Base-by-base conservation (phyloP, 139 green algal species). In the Chara braunii region DNA sequence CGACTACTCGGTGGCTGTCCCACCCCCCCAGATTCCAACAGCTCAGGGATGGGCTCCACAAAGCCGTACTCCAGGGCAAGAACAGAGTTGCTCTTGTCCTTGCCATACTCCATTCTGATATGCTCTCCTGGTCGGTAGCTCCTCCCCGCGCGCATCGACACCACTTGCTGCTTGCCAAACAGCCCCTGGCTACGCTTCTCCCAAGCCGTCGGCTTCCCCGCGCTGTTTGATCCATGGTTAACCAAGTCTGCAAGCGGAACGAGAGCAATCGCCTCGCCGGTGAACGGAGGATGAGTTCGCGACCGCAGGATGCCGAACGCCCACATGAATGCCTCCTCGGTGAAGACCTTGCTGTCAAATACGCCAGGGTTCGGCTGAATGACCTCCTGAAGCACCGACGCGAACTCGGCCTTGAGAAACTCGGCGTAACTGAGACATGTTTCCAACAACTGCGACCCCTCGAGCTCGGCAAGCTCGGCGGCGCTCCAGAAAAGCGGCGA, bases 181-280 rank as follows among this genome's bases (percentile, higher is more conserved):
- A 68, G 18, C 23, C 50, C 51, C 26, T 7, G 26, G 7, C 24
- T 36, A 22, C 14, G 18, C 51, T 70, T 70, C 50, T 69, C 50
- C 60, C 48, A 68, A 8, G 8, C 8, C 48, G 8, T 11, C 48
- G 8, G 8, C 11, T 8, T 11, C 26, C 8, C 8, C 8, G 8
- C n/a, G n/a, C n/a, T n/a, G n/a, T n/a, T n/a, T n/a, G n/a, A n/a
- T n/a, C n/a, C n/a, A n/a, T n/a, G n/a, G n/a, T 80, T 31, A 53
- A 90, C 85, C 74, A 84, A 40, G 68, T 94, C 88, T 24, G 81
- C 84, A 8, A 92, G 26, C 0, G 89, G 90, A 37, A 91, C 87
- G 31, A 96, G 79, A 1, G 85, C 85, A 2, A 90, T 56, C 30
- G 77, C 55, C 18, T 68, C 63, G 8, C 70, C 63, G n/a, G 50